Evolutionary conservation across 2,329 filamentous ascomycete genomes (phyloP), one percentile per base, ranked within the genome.

Genomic region (Endoconidiophora polonica): DNA sequence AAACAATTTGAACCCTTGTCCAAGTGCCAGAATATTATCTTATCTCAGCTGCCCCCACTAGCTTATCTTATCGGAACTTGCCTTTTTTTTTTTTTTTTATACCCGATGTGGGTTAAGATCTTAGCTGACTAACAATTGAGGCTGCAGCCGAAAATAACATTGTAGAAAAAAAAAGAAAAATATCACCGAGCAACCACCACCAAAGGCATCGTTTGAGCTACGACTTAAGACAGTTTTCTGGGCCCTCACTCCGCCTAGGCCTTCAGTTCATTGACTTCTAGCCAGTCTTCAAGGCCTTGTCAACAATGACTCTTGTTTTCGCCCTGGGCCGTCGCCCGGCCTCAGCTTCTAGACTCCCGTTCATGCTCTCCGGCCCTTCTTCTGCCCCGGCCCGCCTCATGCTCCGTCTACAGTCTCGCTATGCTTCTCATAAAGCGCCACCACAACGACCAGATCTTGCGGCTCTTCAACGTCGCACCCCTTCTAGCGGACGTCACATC

Each of bases 401-500:
- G 9, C 39, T 49, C n/a, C 47, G 26, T 49, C 18, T 24, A 9
- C 37, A 37, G 38, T 12, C 42, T 40, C 42, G 47, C 3, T 29
- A 46, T 33, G 49, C 44, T 24, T 47, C 50, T 7, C 52, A 50
- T 20, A 52, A 53, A 44, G 42, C 41, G n/a, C 9, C 49, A n/a
- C 10, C 22, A 5, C 39, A 20, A 4, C 50, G 46, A 23, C 52
- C 47, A 40, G 41, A 48, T 39, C 44, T 45, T 49, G 53, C 49
- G 47, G 39, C 49, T 44, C 44, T 54, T 40, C 52, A 50, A 52
- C 54, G 44, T 44, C 52, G 41, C 36, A 16, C 22, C 40, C 16
- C 9, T 38, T 22, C 7, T 22, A n/a, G n/a, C 40, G 18, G 29
- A 39, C 44, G 7, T 23, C 23, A 2, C 29, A 33, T 9, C 26